Evolutionary conservation across 2,329 filamentous ascomycete genomes (phyloP).

Genomic region (Penicillium sp.): DNA sequence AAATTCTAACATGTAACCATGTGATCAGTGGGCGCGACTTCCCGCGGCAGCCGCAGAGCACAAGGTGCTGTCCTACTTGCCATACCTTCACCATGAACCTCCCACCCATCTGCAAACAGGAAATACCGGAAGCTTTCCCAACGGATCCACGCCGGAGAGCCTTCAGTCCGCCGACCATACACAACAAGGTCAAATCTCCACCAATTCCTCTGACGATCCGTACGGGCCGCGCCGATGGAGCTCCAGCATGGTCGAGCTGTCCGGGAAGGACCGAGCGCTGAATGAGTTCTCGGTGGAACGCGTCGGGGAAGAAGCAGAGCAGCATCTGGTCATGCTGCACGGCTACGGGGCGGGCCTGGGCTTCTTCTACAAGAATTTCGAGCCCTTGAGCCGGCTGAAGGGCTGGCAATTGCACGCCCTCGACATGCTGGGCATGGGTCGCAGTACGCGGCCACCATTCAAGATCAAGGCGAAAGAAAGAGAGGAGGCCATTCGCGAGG

Average conservation of each 20-base stretch:
- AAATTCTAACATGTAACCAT: constrained; percentile 14
- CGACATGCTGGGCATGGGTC: constrained; percentile 93
- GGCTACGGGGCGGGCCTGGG: constrained; percentile 94
- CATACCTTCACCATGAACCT: constrained; percentile 64
- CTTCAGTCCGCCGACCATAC: constrained; percentile 33
- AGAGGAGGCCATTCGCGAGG: constrained; percentile 74
- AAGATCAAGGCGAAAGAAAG: constrained; percentile 76
- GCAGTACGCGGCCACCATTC: constrained; percentile 77
- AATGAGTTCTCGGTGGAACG: constrained; percentile 93
- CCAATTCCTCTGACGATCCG: constrained; percentile 59
- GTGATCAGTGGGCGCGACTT: constrained; percentile 70
- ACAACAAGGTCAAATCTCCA: constrained; percentile 41
- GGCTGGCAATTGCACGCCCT: constrained; percentile 89
- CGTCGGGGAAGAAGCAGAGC: constrained; percentile 68
- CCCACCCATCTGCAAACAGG: constrained; percentile 63
- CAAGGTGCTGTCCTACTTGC: constrained; percentile 77
- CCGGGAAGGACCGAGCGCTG: constrained; percentile 76
- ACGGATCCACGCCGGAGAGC: constrained; percentile 23
- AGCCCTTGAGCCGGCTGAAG: constrained; percentile 67
- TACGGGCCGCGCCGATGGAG: constrained; percentile 81
- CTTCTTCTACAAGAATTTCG: constrained; percentile 98
- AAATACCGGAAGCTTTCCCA: constrained; percentile 26
- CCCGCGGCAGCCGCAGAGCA: constrained; percentile 80
- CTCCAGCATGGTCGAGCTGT: constrained; percentile 74
- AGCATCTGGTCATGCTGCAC: constrained; percentile 91